Conservation (phyloP, 78 protist genomes). For the slime mould (Dictyostelium discoideum) region dicty_2.7 NC_007088.5:5970001-5970500, state of each 20-base stretch:
- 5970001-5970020: neutral
- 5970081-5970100: neutral
- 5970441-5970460: too few relatives aligned
- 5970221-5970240: neutral
- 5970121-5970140: neutral
- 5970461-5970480: too few relatives aligned
- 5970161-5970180: neutral
- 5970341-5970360: slow-evolving; percentile 4
- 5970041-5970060: neutral
- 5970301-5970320: neutral
- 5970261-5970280: slow-evolving; percentile 4
- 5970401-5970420: too few relatives aligned
- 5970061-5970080: neutral
- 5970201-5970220: neutral
- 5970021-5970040: slow-evolving; percentile 29
- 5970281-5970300: slow-evolving; percentile 1
- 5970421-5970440: too few relatives aligned
- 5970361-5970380: neutral
- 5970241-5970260: neutral
- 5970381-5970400: too few relatives aligned
- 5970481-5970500: too few relatives aligned
- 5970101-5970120: neutral
- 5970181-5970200: slow-evolving; percentile 22
- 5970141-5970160: slow-evolving; percentile 30
- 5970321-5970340: neutral